Base-by-base conservation (phyloP, 75 land plant genomes). In the Cryptomeria japonica region DNA sequence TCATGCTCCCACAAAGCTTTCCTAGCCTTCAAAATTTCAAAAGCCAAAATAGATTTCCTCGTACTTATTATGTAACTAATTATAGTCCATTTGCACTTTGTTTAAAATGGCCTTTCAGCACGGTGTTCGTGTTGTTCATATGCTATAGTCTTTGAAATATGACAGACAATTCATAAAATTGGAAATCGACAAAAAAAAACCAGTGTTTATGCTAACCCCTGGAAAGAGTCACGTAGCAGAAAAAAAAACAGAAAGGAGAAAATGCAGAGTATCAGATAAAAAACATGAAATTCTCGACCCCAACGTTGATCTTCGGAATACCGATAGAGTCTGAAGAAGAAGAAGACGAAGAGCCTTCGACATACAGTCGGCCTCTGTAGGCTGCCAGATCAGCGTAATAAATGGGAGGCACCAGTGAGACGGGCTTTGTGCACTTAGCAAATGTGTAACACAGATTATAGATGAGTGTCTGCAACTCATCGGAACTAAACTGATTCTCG, bases 321-420 rank as follows among this genome's bases (percentile, higher is more conserved):
- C 13, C 46, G 49, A 82, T 2, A 10, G 89, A 87, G 0, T 89
- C 61, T 28, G 90, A 75, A 16, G 88, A 55, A 1, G 85, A 53
- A 18, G 92, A 85, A 7, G 87, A 32, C 0, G 61, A 82, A 0
- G 84, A 42, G 51, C 89, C 92, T 41, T 93, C 92, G n/a, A 92
- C 73, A 85, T 90, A 93, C 13, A 93, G 18, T 31, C 93, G 87
- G 34, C 93, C 94, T 64, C 96, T 89, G 51, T 91, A 93, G 0
- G 96, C 96, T 15, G 86, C 96, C 58, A 95, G 88, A 85, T 95
- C 95, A 6, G 96, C 96, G 77, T 95, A 95, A 77, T 93, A 93
- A 18, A 94, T 95, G 0, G 96, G 96, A 14, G 96, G 93, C 10
- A 92, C 94, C 68, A 93, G 83, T 0, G 95, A 95, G 4, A 95